Evolutionary conservation across 768 basidiomycete species (phyloP).

Genomic region (Russula dissimulans): DNA sequence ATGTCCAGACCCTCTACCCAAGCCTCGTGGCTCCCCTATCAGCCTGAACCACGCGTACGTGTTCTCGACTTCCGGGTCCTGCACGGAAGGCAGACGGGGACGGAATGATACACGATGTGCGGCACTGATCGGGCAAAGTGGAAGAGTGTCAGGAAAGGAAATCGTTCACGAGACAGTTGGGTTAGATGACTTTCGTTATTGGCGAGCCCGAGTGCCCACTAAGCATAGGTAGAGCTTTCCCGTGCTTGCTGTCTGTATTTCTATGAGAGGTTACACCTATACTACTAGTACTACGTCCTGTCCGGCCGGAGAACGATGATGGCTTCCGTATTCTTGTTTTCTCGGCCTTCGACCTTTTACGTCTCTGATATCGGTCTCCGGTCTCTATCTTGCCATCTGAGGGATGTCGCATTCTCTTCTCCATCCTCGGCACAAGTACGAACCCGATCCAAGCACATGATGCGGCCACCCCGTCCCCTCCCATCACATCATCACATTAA

Average conservation of each 20-base stretch:
- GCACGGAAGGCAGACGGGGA: not conserved
- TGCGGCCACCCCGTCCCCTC: not conserved
- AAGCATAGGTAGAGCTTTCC: not conserved
- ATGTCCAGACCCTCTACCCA: slow-evolving; percentile 5
- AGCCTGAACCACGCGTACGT: not conserved
- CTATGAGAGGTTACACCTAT: no score
- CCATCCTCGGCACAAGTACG: not conserved
- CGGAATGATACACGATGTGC: not conserved
- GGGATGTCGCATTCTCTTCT: not conserved
- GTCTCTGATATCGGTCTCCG: not conserved
- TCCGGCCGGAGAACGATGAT: not conserved
- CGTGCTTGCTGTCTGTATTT: not conserved
- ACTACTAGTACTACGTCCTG: not conserved
- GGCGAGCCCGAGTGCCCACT: not conserved
- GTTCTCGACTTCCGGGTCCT: not conserved
- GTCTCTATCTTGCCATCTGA: not conserved
- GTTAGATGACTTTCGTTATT: no score
- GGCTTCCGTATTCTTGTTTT: no score
- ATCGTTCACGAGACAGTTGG: no score
- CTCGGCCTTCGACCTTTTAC: not conserved
- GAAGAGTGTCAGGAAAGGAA: not conserved
- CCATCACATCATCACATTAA: not conserved
- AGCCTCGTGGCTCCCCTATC: slow-evolving; percentile 13
- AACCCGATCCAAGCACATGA: not conserved
- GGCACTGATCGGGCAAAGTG: no score